Evolutionary conservation across 2,329 filamentous ascomycete species (phyloP).

Genomic region (Xylaria sp.): DNA sequence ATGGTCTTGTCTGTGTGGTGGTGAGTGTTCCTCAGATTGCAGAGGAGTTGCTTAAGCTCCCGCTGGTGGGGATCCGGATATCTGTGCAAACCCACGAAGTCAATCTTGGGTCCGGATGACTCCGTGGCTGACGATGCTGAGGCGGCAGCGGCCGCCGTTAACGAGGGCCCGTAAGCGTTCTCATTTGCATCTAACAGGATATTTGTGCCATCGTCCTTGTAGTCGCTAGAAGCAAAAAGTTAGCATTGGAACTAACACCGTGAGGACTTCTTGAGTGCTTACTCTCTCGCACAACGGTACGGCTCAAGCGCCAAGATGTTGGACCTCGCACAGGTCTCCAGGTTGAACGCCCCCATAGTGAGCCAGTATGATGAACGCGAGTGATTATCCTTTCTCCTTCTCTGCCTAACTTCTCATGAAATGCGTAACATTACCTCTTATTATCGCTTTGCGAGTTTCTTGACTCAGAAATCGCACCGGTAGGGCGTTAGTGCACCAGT

Average conservation of each 20-base stretch:
- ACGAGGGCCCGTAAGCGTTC: conserved; percentile 90
- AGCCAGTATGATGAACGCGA: not conserved
- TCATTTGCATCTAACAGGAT: conserved; percentile 98
- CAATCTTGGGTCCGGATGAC: conserved; percentile 64
- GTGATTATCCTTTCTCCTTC: not conserved
- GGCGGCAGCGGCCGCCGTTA: conserved; percentile 64
- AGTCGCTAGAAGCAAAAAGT: conserved; percentile 74
- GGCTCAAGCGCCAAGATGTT: conserved; percentile 82
- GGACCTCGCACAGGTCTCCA: conserved; percentile 77
- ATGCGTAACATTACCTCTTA: not conserved
- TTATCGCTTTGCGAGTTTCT: not conserved
- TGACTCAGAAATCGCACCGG: conserved; percentile 14
- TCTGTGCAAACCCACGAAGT: conserved; percentile 86
- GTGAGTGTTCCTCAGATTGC: conserved; percentile 86
- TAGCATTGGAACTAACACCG: conserved; percentile 37
- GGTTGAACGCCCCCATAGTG: conserved; percentile 73
- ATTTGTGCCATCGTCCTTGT: conserved; percentile 97
- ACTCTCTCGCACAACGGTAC: conserved; percentile 86
- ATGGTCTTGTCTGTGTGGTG: conserved; percentile 79
- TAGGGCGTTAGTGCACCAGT: conserved; percentile 11
- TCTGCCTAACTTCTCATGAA: not conserved
- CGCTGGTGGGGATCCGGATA: conserved; percentile 97
- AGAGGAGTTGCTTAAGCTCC: conserved; percentile 86
- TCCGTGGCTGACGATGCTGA: conserved; percentile 54
- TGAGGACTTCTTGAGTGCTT: conserved; percentile 47